These are phyloP conservation scores for Kluyveromyces lactis DNA, from an alignment of 805 yeast genomes.

Conservation along the genomic window DNA sequence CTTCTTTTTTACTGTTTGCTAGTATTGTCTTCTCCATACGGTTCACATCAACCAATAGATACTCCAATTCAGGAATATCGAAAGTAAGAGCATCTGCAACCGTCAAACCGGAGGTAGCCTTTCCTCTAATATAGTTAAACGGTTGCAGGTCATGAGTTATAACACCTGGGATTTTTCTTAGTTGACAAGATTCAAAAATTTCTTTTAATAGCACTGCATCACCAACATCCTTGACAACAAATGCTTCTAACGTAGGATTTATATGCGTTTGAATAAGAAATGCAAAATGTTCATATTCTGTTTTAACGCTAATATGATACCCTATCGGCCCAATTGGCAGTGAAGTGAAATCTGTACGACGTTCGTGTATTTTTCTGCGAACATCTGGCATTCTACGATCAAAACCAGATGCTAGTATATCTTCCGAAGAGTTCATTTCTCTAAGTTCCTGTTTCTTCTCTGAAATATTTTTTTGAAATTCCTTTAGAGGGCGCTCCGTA, in stretches of 20 bases:
- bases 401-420: slow-evolving; percentile 32
- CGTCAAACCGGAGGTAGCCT: slow-evolving; percentile 37
- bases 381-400: slow-evolving; percentile 38
- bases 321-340: slow-evolving; percentile 83
- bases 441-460: neutral
- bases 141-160: slow-evolving; percentile 18
- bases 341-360: slow-evolving; percentile 33
- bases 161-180: slow-evolving; percentile 42
- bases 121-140: slow-evolving; percentile 43
- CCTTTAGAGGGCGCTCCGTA: slow-evolving; percentile 9
- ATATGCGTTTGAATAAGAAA: slow-evolving; percentile 51
- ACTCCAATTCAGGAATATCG: slow-evolving; percentile 45
- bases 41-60: slow-evolving; percentile 54
- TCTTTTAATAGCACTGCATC: slow-evolving; percentile 44
- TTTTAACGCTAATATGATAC: slow-evolving; percentile 44
- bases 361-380: slow-evolving; percentile 33
- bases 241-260: slow-evolving; percentile 44
- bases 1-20: slow-evolving; percentile 42
- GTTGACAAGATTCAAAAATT: slow-evolving; percentile 27
- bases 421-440: slow-evolving; percentile 4
- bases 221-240: slow-evolving; percentile 54
- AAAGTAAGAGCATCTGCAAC: slow-evolving; percentile 56
- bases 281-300: slow-evolving; percentile 46
- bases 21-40: slow-evolving; percentile 53
- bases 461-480: neutral